Percentiles rank a stretch among this genome's conserved stretches.
These are phyloP conservation scores for Coemansia sp. DNA, from an alignment of 192 early-diverging fungal genomes.

Conservation along the genomic window DNA sequence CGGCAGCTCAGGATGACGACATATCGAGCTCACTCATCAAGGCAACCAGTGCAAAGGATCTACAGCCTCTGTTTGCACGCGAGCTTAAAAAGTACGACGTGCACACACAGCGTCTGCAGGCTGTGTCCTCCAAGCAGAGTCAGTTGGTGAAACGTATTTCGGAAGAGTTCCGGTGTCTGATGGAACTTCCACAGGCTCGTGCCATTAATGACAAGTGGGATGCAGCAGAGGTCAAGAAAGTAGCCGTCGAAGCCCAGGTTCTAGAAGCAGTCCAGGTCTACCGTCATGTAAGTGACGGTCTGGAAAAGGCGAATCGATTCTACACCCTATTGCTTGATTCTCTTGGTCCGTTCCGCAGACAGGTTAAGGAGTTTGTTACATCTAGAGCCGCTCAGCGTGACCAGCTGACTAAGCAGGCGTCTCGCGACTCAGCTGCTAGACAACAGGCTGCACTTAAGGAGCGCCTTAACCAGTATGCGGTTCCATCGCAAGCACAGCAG, in stretches of 20 bases:
- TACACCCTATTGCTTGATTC: constrained; percentile 57
- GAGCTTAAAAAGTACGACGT: constrained; percentile 91
- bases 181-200: constrained; percentile 69
- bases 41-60: constrained; percentile 64
- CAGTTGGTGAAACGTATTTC: constrained; percentile 74
- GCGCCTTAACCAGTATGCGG: constrained; percentile 56
- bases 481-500: constrained; percentile 12
- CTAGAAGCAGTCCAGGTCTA: constrained; percentile 67
- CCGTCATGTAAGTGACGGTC: constrained; percentile 56
- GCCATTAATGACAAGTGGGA: constrained; percentile 69
- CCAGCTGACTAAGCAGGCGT: constrained; percentile 50
- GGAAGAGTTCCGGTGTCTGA: constrained; percentile 67
- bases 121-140: constrained; percentile 71
- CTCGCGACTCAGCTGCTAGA: constrained; percentile 53
- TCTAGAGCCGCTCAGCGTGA: constrained; percentile 56
- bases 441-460: constrained; percentile 60
- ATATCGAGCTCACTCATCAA: constrained; percentile 56
- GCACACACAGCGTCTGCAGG: constrained; percentile 68
- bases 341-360: constrained; percentile 44
- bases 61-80: constrained; percentile 86
- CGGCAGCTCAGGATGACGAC: constrained; percentile 74
- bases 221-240: constrained; percentile 61
- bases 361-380: constrained; percentile 56
- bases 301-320: constrained; percentile 60
- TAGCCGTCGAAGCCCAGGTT: constrained; percentile 62